phyloP scores from a whole-genome alignment of 352 stramenopile species.

The Phytopythium ostracodes region DNA sequence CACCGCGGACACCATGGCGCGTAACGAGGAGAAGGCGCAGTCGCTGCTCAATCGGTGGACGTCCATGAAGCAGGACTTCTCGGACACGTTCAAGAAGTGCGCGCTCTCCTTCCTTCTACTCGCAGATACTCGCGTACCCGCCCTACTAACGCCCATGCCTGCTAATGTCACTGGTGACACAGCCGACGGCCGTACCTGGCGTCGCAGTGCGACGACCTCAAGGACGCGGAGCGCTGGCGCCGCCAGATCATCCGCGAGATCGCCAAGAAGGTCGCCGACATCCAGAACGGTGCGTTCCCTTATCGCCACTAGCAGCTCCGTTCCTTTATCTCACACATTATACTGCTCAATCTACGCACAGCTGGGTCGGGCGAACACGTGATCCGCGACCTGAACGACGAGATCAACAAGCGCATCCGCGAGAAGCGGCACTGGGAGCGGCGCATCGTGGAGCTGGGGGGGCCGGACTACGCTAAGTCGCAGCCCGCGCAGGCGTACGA shows the following conservation, averaged over 20 bases:
- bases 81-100: slow-evolving; percentile 79
- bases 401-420: slow-evolving; percentile 97
- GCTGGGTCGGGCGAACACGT: slow-evolving; percentile 93
- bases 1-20: slow-evolving; percentile 80
- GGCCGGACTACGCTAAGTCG: slow-evolving; percentile 81
- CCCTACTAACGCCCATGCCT: neutral
- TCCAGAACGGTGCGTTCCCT: slow-evolving; percentile 90
- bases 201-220: slow-evolving; percentile 92
- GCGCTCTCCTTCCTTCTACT: slow-evolving; percentile 3
- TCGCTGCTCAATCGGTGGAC: slow-evolving; percentile 98
- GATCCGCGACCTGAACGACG: slow-evolving; percentile 97
- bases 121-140: neutral
- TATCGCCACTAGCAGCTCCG: neutral
- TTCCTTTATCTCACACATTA: neutral
- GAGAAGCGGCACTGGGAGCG: slow-evolving; percentile 91
- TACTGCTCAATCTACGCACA: slow-evolving; percentile 9
- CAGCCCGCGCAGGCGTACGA: slow-evolving; percentile 72
- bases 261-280: slow-evolving; percentile 93
- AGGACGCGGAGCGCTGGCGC: slow-evolving; percentile 92
- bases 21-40: slow-evolving; percentile 98
- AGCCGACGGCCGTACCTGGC: slow-evolving; percentile 91
- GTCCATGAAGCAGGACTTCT: slow-evolving; percentile 94
- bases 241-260: slow-evolving; percentile 95
- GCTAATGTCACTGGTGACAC: too few relatives aligned
- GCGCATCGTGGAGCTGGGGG: slow-evolving; percentile 88